Evolutionary conservation across 2,329 filamentous ascomycete genomes (phyloP).

Genomic region (Ceratocystis albifundus): DNA sequence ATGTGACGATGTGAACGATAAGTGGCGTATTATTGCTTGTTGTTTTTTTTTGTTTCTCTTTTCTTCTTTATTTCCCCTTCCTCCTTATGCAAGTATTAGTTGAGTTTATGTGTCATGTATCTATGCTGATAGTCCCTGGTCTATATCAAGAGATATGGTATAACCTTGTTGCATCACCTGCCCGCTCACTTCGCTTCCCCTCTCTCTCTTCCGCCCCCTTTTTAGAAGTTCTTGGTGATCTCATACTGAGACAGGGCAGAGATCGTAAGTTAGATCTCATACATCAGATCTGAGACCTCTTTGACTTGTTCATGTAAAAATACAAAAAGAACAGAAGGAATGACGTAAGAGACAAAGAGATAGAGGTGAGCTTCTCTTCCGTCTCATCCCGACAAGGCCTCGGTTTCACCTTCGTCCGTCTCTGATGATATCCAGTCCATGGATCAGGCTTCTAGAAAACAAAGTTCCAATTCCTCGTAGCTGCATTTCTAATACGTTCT

Average conservation of each 20-base stretch:
- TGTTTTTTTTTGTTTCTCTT: not conserved
- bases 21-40: not conserved
- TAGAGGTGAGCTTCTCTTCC: too few species aligned
- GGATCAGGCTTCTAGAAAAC: not conserved
- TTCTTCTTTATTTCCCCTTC: not conserved
- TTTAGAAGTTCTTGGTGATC: not conserved
- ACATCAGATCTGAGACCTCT: too few species aligned
- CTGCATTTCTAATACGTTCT: too few species aligned
- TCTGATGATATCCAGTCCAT: not conserved
- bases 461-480: not conserved
- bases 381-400: too few species aligned
- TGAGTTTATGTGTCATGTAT: not conserved
- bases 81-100: not conserved
- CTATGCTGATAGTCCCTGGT: too few species aligned
- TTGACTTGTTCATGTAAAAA: not conserved
- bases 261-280: not conserved
- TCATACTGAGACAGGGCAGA: not conserved
- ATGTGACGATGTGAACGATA: not conserved
- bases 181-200: not conserved
- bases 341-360: too few species aligned
- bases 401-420: not conserved
- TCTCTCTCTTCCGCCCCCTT: not conserved
- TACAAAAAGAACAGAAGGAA: not conserved
- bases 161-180: not conserved
- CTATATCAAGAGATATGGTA: not conserved